phyloP scores from a whole-genome alignment of 352 stramenopile genomes.

The Pythium apleroticum region DNA sequence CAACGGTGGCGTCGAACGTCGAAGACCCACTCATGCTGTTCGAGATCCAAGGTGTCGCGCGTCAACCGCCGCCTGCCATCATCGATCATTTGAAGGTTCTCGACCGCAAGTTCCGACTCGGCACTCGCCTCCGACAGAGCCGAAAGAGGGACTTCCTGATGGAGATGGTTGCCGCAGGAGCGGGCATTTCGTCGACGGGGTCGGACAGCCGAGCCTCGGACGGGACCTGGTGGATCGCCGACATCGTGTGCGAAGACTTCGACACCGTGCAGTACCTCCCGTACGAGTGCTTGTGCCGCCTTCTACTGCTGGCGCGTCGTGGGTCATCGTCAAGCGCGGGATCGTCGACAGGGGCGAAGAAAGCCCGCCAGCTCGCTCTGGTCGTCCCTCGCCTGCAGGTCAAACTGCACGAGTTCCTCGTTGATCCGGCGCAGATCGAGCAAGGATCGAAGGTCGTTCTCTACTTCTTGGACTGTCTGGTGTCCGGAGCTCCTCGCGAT shows the following conservation, averaged over 20 bases:
- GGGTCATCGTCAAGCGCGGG: conserved; percentile 2
- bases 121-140: conserved; percentile 74
- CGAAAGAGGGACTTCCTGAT: conserved; percentile 82
- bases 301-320: conserved; percentile 63
- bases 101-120: conserved; percentile 75
- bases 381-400: conserved; percentile 52
- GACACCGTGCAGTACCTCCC: conserved; percentile 81
- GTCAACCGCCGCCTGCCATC: conserved; percentile 67
- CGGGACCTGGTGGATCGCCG: conserved; percentile 80
- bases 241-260: conserved; percentile 86
- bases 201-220: conserved; percentile 20
- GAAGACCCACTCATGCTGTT: conserved; percentile 77
- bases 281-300: conserved; percentile 71
- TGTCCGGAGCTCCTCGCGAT: conserved; percentile 45
- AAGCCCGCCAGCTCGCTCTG: conserved; percentile 27
- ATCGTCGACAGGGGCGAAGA: conserved; percentile 14
- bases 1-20: conserved; percentile 37
- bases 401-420: conserved; percentile 62
- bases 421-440: conserved; percentile 32
- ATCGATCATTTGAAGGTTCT: conserved; percentile 72
- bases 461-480: conserved; percentile 75
- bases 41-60: conserved; percentile 60
- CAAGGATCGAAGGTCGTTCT: conserved; percentile 53
- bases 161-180: conserved; percentile 73
- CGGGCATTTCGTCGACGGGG: conserved; percentile 14